Evolutionary conservation across 805 yeast species (phyloP), one percentile per base, ranked within the genome.

Genomic region (Starmerella apis): DNA sequence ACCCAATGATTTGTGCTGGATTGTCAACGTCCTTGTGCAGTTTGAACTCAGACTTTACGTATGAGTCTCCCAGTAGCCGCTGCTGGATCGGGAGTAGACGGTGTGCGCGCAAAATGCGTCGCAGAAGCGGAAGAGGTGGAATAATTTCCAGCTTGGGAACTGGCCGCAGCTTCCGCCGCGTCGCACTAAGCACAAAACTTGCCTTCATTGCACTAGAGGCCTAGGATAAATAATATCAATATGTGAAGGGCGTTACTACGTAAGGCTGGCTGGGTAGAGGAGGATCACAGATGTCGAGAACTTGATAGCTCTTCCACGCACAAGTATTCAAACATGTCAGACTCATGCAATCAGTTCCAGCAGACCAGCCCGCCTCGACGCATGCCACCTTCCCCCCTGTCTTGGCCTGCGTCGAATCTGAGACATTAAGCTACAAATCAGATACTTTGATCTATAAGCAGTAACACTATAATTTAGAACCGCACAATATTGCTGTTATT

Each of bases 1-100:
- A 92, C 10, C 96, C 98, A 10, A 92, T 87, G 30, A 92, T 86
- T 62, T 90, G 94, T 22, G 86, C 72, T 3, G 99, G 97, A 64
- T 92, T 87, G 56, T 86, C 95, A 6, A 82, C 75, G 43, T 71
- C 66, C 52, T 79, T 76, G 67, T 92, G 98, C 6, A 88, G 81
- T 59, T 80, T 79, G 71, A 92, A 92, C 68, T 92, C 99, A 31
- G 81, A 77, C 63, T 80, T 83, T 46, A 90, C 95, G 64, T 92
- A 92, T 57, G 78, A 74, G 65, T 92, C 96, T 3, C 98, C 99
- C 20, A 92, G 71, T 47, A 79, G 74, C 51, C 94, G 73, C 44
- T 79, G 78, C 3, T 68, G 65, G 0, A 88, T 86, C n/a, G 92
- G 72, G 18, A 61, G 61, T 42, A 64, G 71, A 56, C 70, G 67